A percentile compares a stretch with the other conserved stretches of the same genome.
phyloP scores from a whole-genome alignment of 495 filamentous ascomycete genomes.

The Peziza echinospora region DNA sequence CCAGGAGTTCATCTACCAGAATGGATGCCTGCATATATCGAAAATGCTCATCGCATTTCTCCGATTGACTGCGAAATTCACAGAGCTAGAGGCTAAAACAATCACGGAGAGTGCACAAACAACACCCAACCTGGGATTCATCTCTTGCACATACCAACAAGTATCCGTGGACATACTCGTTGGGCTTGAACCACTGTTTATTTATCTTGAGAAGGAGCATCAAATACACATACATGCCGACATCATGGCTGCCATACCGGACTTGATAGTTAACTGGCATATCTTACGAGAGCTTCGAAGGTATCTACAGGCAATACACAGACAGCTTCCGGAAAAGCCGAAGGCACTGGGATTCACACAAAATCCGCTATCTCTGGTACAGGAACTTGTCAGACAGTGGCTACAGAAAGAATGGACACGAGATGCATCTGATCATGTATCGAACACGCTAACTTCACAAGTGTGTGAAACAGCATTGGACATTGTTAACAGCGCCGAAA shows the following conservation, averaged over 20 bases:
- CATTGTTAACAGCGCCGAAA: not conserved
- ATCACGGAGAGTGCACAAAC: not conserved
- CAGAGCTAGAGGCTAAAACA: not conserved
- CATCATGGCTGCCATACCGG: slow-evolving; percentile 1
- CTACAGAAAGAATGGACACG: not conserved
- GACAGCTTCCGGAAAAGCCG: not conserved
- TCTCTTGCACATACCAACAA: not conserved
- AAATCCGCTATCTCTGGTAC: not conserved
- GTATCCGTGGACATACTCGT: not conserved
- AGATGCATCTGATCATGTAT: not conserved
- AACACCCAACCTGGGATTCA: not conserved
- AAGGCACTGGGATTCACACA: not conserved
- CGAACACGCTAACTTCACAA: not conserved
- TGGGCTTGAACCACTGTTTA: not conserved
- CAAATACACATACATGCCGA: not conserved
- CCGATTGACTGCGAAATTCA: not conserved
- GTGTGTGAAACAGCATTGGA: not conserved
- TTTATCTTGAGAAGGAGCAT: not conserved
- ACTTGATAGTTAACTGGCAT: not conserved
- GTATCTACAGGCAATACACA: not conserved
- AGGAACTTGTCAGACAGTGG: not conserved
- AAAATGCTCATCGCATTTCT: not conserved
- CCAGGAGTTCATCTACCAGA: not conserved
- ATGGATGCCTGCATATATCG: not conserved
- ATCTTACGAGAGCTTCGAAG: not conserved